Conservation (phyloP, 2,329 filamentous ascomycete species). For the Cadophora sp. region DNA sequence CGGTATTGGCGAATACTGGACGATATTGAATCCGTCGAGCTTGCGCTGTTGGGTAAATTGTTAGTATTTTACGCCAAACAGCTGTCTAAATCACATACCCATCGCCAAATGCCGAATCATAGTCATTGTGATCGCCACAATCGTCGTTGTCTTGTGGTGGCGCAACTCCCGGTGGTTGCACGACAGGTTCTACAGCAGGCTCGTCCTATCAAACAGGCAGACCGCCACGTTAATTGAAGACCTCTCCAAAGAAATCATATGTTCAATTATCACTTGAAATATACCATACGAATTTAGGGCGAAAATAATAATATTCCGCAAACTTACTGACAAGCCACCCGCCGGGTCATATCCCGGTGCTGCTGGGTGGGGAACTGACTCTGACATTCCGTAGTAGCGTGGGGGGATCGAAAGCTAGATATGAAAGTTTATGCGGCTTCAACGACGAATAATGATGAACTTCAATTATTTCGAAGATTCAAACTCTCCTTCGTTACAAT, state of each 20-base stretch:
- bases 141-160: constrained; percentile 4
- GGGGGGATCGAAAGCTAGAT: not conserved
- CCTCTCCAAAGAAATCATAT: not conserved
- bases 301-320: not conserved
- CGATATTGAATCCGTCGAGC: constrained; percentile 9
- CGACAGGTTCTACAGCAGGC: not conserved
- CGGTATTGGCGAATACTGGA: constrained; percentile 47
- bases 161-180: not conserved
- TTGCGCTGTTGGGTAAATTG: not conserved
- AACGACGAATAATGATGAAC: not conserved
- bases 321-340: not conserved
- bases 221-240: not conserved
- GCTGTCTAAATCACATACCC: not conserved
- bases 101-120: not conserved
- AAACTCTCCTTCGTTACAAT: not conserved
- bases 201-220: not conserved
- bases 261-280: no score
- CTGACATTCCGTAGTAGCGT: not conserved
- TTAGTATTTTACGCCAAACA: not conserved
- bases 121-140: not conserved
- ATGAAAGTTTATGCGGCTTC: no score
- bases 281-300: no score
- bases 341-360: not conserved
- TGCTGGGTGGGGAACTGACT: not conserved
- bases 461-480: not conserved